A percentile compares a stretch with the other conserved stretches of the same genome.
Conservation (phyloP, 73 alveolate species). For the Stentor coeruleus region DNA sequence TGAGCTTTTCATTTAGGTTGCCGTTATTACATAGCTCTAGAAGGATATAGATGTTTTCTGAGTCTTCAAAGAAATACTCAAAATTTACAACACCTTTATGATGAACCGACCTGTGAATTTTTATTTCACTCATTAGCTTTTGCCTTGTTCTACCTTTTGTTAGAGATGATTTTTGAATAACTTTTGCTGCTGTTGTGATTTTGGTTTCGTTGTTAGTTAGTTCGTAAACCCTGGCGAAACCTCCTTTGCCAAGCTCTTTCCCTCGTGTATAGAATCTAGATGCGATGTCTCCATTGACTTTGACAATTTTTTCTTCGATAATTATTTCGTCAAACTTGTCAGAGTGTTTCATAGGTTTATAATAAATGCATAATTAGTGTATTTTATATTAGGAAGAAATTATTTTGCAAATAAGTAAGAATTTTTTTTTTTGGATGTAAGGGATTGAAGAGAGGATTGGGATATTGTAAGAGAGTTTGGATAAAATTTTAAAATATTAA, state of each 20-base stretch:
- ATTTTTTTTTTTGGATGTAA: too few relatives aligned
- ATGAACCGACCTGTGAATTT: constrained; percentile 45
- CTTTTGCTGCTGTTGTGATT: background rate
- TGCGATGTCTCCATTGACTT: too few relatives aligned
- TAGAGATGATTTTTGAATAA: background rate
- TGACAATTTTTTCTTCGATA: too few relatives aligned
- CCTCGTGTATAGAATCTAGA: too few relatives aligned
- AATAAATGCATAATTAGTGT: too few relatives aligned
- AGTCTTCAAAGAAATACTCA: constrained; percentile 60
- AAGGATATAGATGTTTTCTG: constrained; percentile 53
- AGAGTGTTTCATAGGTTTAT: too few relatives aligned
- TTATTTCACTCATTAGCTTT: constrained; percentile 39
- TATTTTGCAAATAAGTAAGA: too few relatives aligned
- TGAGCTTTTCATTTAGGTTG: constrained; percentile 48
- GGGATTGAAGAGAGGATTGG: too few relatives aligned
- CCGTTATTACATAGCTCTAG: constrained; percentile 64
- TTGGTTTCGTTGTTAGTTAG: background rate
- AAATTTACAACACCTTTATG: constrained; percentile 68
- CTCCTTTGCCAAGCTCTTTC: background rate
- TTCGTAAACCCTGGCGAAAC: background rate
- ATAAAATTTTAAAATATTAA: too few relatives aligned
- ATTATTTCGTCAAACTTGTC: too few relatives aligned
- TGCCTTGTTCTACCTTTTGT: background rate
- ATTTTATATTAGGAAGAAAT: too few relatives aligned
- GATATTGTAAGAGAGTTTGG: too few relatives aligned